Conservation (phyloP, 192 early-diverging fungal species). For the Allomyces macrogynus region DNA sequence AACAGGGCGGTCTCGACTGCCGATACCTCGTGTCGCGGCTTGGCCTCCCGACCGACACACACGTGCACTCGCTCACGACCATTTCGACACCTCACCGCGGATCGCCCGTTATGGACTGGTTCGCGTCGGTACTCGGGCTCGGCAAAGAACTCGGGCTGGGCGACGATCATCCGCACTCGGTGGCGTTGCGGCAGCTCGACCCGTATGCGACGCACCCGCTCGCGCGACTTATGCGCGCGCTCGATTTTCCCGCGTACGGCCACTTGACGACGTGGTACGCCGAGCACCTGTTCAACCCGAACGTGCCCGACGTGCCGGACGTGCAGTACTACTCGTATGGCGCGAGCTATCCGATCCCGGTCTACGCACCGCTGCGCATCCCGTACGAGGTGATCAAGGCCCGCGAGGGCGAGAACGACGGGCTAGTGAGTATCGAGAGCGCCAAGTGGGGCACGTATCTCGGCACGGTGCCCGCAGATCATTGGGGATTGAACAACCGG, state of each 20-base stretch:
- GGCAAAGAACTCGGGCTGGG: slow-evolving; percentile 17
- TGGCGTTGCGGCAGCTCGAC: no score
- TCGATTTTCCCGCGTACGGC: slow-evolving; percentile 82
- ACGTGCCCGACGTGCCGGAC: slow-evolving; percentile 52
- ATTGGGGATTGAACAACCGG: slow-evolving; percentile 38
- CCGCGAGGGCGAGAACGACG: slow-evolving; percentile 80
- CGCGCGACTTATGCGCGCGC: slow-evolving; percentile 35
- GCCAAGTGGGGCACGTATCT: slow-evolving; percentile 79
- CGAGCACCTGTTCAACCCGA: slow-evolving; percentile 61
- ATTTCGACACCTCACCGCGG: slow-evolving; percentile 89
- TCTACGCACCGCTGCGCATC: slow-evolving; percentile 50
- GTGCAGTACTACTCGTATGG: slow-evolving; percentile 72
- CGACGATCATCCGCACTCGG: no score
- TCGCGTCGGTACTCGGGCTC: slow-evolving; percentile 62
- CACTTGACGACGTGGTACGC: slow-evolving; percentile 78
- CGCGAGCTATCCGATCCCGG: slow-evolving; percentile 39
- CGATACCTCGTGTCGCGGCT: slow-evolving; percentile 68
- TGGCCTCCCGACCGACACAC: slow-evolving; percentile 44
- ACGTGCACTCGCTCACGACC: slow-evolving; percentile 64
- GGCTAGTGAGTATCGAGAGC: slow-evolving; percentile 59
- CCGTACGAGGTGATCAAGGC: slow-evolving; percentile 55
- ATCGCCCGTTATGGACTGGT: slow-evolving; percentile 85
- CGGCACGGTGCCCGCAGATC: slow-evolving; percentile 58
- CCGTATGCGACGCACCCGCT: no score
- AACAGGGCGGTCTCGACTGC: slow-evolving; percentile 75